Evolutionary conservation across 139 green algal species (phyloP).

Genomic region (Chlorella sp.): DNA sequence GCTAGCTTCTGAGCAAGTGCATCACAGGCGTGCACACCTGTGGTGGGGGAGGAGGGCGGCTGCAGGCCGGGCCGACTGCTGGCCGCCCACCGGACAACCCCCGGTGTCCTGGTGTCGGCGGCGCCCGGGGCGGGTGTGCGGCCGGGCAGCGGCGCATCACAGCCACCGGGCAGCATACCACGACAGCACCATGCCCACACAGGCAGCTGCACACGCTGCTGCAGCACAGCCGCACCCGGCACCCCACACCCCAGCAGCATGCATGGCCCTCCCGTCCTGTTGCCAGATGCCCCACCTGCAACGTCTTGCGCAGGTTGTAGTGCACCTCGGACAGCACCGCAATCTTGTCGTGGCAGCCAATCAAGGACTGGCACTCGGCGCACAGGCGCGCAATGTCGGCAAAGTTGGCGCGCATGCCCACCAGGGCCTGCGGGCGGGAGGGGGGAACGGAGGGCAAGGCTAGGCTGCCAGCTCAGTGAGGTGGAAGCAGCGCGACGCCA

Average conservation of each 20-base stretch:
- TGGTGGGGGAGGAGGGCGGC: too few relatives aligned
- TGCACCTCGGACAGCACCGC: slow-evolving; percentile 69
- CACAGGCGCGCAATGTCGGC: slow-evolving; percentile 67
- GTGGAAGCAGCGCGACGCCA: too few relatives aligned
- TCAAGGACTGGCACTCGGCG: slow-evolving; percentile 70
- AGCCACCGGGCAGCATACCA: too few relatives aligned
- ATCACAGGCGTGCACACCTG: too few relatives aligned
- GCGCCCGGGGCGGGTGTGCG: too few relatives aligned
- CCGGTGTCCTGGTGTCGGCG: too few relatives aligned
- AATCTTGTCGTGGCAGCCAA: slow-evolving; percentile 85
- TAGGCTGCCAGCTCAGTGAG: too few relatives aligned
- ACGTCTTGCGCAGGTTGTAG: slow-evolving; percentile 74
- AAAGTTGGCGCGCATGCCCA: slow-evolving; percentile 15
- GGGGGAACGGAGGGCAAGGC: background rate
- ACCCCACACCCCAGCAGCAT: background rate
- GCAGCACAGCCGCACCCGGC: background rate
- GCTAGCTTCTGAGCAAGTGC: background rate
- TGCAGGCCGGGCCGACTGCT: too few relatives aligned
- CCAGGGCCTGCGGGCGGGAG: slow-evolving; percentile 21
- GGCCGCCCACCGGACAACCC: too few relatives aligned
- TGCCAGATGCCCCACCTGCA: slow-evolving; percentile 27
- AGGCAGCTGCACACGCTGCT: background rate
- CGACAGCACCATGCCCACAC: background rate
- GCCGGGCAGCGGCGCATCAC: too few relatives aligned
- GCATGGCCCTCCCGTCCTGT: too few relatives aligned